These are phyloP conservation scores for Leccinum variicolor DNA, from an alignment of 768 basidiomycete species.

Conservation along the genomic window DNA sequence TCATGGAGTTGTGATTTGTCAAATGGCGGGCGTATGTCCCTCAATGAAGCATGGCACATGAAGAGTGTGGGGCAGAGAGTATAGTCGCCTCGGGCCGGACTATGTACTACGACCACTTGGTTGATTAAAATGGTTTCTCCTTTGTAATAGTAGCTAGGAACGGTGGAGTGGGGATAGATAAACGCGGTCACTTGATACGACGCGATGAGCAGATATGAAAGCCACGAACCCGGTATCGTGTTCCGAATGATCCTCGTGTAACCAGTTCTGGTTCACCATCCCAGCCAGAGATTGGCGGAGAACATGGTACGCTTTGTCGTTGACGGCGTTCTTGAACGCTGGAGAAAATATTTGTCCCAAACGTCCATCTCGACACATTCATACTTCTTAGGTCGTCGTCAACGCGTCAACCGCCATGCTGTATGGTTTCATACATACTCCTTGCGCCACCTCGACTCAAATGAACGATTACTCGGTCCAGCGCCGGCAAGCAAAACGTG, in stretches of 20 bases:
- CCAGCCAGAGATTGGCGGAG: neutral
- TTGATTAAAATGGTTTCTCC: no score
- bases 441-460: slow-evolving; percentile 16
- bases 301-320: neutral
- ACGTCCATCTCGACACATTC: neutral
- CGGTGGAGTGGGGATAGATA: neutral
- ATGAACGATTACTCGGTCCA: slow-evolving; percentile 28
- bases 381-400: no score
- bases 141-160: neutral
- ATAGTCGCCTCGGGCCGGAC: no score
- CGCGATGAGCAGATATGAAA: slow-evolving; percentile 15
- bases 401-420: slow-evolving; percentile 1
- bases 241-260: no score
- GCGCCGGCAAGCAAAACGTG: slow-evolving; percentile 33
- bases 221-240: neutral
- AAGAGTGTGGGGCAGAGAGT: neutral
- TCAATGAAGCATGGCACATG: neutral
- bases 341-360: neutral
- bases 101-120: no score
- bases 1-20: neutral
- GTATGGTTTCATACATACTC: slow-evolving; percentile 14
- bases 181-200: slow-evolving; percentile 4
- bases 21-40: neutral
- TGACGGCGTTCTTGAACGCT: neutral
- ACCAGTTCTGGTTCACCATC: neutral